Evolutionary conservation across 2,329 filamentous ascomycete species (phyloP).

Genomic region (Hypoxylon sp.): DNA sequence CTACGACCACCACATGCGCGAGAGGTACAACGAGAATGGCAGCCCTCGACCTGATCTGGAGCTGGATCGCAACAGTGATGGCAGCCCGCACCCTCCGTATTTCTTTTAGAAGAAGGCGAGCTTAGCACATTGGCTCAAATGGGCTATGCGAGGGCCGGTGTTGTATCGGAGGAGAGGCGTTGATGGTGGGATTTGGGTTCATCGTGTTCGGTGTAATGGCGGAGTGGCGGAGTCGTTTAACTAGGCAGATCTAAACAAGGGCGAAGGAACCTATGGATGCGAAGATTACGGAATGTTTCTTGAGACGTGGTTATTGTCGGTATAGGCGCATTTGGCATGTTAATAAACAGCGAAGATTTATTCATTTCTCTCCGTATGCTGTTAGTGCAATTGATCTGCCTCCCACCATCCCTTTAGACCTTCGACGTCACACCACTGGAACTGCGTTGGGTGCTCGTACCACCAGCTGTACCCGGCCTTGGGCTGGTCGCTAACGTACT

Average conservation of each 20-base stretch:
- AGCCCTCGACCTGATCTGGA: neutral
- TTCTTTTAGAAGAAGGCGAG: neutral
- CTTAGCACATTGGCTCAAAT: neutral
- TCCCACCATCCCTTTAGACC: constrained; percentile 57
- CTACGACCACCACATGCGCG: neutral
- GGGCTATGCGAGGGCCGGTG: neutral
- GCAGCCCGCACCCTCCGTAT: neutral
- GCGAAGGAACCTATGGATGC: neutral
- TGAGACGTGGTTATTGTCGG: neutral
- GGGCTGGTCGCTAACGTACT: constrained; percentile 51
- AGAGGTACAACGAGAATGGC: neutral
- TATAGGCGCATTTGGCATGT: neutral
- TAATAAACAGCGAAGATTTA: neutral
- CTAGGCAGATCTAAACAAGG: neutral
- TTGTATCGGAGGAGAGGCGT: neutral
- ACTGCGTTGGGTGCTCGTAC: constrained; percentile 56
- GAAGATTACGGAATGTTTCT: neutral
- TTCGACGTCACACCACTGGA: constrained; percentile 60
- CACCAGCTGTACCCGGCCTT: constrained; percentile 53
- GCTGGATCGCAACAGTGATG: neutral
- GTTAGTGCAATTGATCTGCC: constrained; percentile 2
- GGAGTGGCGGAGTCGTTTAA: neutral
- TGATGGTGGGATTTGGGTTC: neutral
- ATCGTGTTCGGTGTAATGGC: too few species aligned
- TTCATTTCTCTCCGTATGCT: neutral